phyloP scores from a whole-genome alignment of 1,284 basidiomycete species.

The Heliocybe sulcata region DNA sequence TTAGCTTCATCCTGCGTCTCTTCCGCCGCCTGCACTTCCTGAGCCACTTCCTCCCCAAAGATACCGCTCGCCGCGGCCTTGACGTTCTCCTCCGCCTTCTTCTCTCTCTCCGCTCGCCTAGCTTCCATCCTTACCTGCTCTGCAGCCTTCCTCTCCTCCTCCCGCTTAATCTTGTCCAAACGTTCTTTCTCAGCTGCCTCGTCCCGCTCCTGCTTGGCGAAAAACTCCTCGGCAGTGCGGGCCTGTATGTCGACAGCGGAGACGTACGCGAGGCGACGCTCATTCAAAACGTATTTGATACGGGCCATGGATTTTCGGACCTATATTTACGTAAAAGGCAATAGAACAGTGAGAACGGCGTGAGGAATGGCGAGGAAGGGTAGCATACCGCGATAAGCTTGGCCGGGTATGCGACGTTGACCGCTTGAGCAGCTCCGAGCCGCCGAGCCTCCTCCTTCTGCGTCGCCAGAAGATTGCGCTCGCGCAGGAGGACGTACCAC shows the following conservation, averaged over 20 bases:
- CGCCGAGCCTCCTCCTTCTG: conserved; percentile 74
- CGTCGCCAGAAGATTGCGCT: conserved; percentile 86
- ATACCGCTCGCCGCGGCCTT: neutral
- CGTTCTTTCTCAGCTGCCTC: no score
- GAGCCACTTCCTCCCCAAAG: neutral
- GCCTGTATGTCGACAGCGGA: conserved; percentile 43
- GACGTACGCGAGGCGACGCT: conserved; percentile 82
- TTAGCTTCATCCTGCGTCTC: neutral
- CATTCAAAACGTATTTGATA: conserved; percentile 91
- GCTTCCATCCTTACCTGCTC: neutral
- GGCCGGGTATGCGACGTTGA: conserved; percentile 15
- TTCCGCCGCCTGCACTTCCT: neutral
- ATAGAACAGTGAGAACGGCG: no score
- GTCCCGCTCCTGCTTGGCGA: neutral
- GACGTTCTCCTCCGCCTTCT: neutral
- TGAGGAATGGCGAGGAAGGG: no score
- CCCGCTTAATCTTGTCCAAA: neutral
- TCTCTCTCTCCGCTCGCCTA: neutral
- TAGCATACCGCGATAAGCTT: conserved; percentile 28
- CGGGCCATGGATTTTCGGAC: conserved; percentile 95
- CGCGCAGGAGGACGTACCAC: conserved; percentile 86
- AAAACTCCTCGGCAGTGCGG: neutral
- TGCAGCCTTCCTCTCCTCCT: neutral
- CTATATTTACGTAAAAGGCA: conserved; percentile 40
- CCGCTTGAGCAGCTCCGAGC: conserved; percentile 30